Evolutionary conservation across 1,284 basidiomycete genomes (phyloP), one percentile per base, ranked within the genome.

Genomic region (Anthracocystis panici-leucophaei): DNA sequence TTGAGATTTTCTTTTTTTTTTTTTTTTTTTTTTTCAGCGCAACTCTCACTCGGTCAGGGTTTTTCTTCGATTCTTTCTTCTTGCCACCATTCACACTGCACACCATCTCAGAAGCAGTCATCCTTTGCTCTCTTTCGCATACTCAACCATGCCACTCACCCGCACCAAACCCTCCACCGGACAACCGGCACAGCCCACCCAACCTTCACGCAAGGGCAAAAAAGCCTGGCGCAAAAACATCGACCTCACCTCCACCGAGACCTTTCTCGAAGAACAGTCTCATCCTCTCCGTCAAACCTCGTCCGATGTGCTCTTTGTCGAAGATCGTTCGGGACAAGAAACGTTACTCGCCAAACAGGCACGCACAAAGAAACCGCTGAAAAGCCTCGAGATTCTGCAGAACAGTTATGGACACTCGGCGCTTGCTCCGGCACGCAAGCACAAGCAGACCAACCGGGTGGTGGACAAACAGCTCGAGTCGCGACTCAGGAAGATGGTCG

Each of bases 201-300:
- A 95, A 84, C 86, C 90, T 0, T 93, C 91, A 75, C 88, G 94
- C 62, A 97, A 94, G 85, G 92, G 93, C 53, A 97, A 96, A 86
- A 90, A 90, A 66, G 91, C 94, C 58, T 97, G 95, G 95, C 87
- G 95, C 81, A 97, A 97, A 87, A 93, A 96, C 64, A 78, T 82
- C 57, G 75, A 80, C 48, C 71, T 82, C 38, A 54, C 63, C 49
- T 23, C 65, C 40, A 79, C 77, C 49, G 79, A 80, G 40, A 48
- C 73, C 2, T 75, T 76, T 46, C 73, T 82, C 45, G 77, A 82
- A 52, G 72, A 80, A 27, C 68, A 77, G 44, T 46, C 70, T 16
- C 68, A 77, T 35, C 77, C 78, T 33, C 65, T 78, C 23, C 67
- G 73, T 4, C 52, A 63, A 29, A 70, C 75, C 45, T 45, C 54